Evolutionary conservation across 306 rosid species (phyloP), one percentile per base, ranked within the genome.

Genomic region (Quercus aquifolioides): DNA sequence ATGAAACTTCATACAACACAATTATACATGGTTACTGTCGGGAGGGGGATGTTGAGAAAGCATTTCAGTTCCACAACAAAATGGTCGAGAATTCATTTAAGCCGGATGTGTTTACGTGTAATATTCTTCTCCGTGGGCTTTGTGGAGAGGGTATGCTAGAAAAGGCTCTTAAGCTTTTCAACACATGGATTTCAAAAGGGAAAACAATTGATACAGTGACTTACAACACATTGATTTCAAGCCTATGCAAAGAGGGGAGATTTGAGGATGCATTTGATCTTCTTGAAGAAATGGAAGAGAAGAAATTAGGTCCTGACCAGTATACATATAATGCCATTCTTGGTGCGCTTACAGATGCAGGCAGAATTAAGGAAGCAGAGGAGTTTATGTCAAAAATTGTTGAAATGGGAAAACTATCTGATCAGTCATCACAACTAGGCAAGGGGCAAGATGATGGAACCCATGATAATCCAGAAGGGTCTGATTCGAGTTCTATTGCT

Each of bases 71-170:
- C 84, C 91, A 92, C 73, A 91, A 92, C 88, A 83, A 89, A 86
- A 90, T 91, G 90, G 80, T 87, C 51, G 89, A 88, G 71, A 87
- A 86, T 81, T 85, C 84, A 2, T 92, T 94, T 76, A 90, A 83
- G 74, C 97, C 97, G 5, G 90, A 91, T 84, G 84, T 87, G 10
- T 82, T 86, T 81, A 90, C 97, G 12, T 80, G 88, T 69, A 94
- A 91, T 71, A 94, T 92, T 82, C 97, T 94, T 83, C 97, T 94
- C 67, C 76, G 69, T 69, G 99, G 97, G 60, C 88, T 94, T 68
- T 94, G 97, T 71, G 84, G 51, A 60, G 85, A 82, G 83, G 91
- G 94, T 23, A 87, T 86, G 95, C 79, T 92, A 68, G 97, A 94
- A 75, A 92, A 86, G 85, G 99, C 95, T 81, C 85, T 87, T 71